A percentile compares a stretch with the other conserved stretches of the same genome.
phyloP scores from a whole-genome alignment of 805 yeast genomes.

The Grigorovia yakushimaensis region DNA sequence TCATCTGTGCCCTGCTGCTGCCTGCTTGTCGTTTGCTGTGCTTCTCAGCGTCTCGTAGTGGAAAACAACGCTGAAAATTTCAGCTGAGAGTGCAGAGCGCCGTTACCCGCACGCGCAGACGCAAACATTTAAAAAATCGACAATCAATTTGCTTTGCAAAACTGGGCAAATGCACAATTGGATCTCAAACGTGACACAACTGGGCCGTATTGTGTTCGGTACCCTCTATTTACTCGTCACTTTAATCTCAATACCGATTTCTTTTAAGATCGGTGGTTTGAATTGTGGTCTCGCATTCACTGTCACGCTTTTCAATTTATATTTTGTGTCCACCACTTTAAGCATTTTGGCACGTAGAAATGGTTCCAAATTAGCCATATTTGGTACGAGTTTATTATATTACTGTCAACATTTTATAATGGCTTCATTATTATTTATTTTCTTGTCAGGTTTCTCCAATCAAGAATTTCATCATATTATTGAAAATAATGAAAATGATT shows the following conservation, averaged over 20 bases:
- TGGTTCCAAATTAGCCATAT: slow-evolving; percentile 14
- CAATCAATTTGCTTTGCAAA: too few relatives aligned
- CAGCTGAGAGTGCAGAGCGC: too few relatives aligned
- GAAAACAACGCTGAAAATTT: background rate
- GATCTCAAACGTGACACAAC: slow-evolving; percentile 14
- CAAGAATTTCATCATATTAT: slow-evolving; percentile 19
- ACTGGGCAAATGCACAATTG: slow-evolving; percentile 8
- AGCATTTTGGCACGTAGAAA: slow-evolving; percentile 39
- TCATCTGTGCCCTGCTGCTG: slow-evolving; percentile 1
- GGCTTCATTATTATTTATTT: slow-evolving; percentile 70
- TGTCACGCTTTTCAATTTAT: slow-evolving; percentile 58
- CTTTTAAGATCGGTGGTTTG: slow-evolving; percentile 89
- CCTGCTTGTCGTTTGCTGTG: background rate
- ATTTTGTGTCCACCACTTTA: slow-evolving; percentile 63
- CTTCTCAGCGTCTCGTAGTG: slow-evolving; percentile 2
- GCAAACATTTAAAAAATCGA: background rate
- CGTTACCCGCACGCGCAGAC: background rate
- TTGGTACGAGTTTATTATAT: slow-evolving; percentile 39
- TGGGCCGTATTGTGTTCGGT: slow-evolving; percentile 34
- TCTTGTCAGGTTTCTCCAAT: slow-evolving; percentile 44
- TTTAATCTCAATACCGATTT: slow-evolving; percentile 76
- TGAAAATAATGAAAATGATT: slow-evolving; percentile 7
- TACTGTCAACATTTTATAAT: slow-evolving; percentile 74
- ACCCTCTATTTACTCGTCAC: slow-evolving; percentile 57
- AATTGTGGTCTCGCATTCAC: slow-evolving; percentile 83